Evolutionary conservation across 2,329 filamentous ascomycete genomes (phyloP), one percentile per base, ranked within the genome.

Genomic region (Monosporascus sp.): DNA sequence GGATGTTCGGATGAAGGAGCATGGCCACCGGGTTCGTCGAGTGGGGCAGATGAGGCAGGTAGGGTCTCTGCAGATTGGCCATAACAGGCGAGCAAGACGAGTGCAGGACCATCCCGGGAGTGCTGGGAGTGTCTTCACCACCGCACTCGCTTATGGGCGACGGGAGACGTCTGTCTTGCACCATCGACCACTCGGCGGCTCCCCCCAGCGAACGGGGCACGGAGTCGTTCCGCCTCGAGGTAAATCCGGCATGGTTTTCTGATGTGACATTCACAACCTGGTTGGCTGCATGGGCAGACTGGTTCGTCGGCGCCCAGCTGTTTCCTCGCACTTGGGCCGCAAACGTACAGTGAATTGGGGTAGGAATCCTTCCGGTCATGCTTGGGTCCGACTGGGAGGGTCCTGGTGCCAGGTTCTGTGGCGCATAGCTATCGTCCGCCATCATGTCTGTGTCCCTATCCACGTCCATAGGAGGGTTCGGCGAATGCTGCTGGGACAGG

Each of bases 281-380:
- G 69, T 72, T 11, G 58, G 58, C 48, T 59, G 63, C 63, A 65
- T 58, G 51, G 11, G 61, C 53, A 56, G 67, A 64, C 53, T 71
- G 62, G 50, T 68, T 63, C 52, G 72, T 53, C 48, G 71, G 59
- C 58, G 71, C 71, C 72, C 77, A 75, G 58, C 73, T 75, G 58
- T 75, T 76, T n/a, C 79, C 78, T 52, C 77, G 74, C 24, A 81
- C 71, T 61, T 83, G 79, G 2, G 75, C 74, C 1, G 78, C 76
- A 61, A 84, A 84, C 49, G 69, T 80, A 55, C 78, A 77, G 58
- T 83, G 76, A n/a, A 83, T 82, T 2, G 81, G 81, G 2, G 81
- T 83, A 2, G 81, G 80, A 66, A 83, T 76, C 47, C 80, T 78
- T 53, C 74, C 73, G 20, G 70, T 70, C 46, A 70, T 60, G 52